Evolutionary conservation across 2,329 filamentous ascomycete species (phyloP).

Genomic region (Alternaria viburni): DNA sequence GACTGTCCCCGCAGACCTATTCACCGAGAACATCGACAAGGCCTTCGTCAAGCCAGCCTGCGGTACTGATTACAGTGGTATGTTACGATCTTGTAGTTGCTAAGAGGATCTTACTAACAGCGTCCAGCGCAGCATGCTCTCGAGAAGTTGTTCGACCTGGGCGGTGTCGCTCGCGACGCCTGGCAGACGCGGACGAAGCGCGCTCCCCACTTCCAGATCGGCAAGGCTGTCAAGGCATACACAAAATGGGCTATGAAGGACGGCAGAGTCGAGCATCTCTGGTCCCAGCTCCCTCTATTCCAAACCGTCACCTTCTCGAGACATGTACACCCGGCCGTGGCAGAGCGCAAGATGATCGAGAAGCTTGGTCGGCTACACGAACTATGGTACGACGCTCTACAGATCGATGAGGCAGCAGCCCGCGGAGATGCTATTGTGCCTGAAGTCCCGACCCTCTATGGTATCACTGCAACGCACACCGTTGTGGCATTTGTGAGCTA

Average conservation of each 20-base stretch:
- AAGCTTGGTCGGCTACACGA: conserved; percentile 54
- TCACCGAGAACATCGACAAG: conserved; percentile 51
- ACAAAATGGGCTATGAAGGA: conserved; percentile 62
- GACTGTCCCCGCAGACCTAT: conserved; percentile 60
- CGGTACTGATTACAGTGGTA: conserved; percentile 56
- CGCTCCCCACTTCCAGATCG: conserved; percentile 48
- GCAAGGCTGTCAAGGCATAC: conserved; percentile 54
- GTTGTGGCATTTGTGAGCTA: conserved; percentile 61
- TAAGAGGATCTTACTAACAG: conserved; percentile 12
- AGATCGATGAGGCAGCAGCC: conserved; percentile 19
- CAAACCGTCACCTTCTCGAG: conserved; percentile 51
- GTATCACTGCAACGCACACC: conserved; percentile 60
- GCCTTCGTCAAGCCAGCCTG: conserved; percentile 56
- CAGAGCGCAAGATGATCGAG: conserved; percentile 52
- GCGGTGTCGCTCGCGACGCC: conserved; percentile 59
- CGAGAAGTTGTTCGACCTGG: conserved; percentile 57
- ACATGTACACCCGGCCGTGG: conserved; percentile 46
- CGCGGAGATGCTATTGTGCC: conserved; percentile 12
- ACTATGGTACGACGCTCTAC: conserved; percentile 51
- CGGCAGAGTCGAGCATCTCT: conserved; percentile 49
- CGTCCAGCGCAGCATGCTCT: conserved; percentile 59
- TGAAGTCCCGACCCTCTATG: conserved; percentile 58
- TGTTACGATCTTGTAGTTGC: background rate
- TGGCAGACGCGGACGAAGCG: conserved; percentile 48
- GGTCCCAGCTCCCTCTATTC: conserved; percentile 53